Evolutionary conservation across 176 grass and related monocot species (phyloP), one percentile per base, ranked within the genome.

Genomic region (Hsuehochloa calcarea): DNA sequence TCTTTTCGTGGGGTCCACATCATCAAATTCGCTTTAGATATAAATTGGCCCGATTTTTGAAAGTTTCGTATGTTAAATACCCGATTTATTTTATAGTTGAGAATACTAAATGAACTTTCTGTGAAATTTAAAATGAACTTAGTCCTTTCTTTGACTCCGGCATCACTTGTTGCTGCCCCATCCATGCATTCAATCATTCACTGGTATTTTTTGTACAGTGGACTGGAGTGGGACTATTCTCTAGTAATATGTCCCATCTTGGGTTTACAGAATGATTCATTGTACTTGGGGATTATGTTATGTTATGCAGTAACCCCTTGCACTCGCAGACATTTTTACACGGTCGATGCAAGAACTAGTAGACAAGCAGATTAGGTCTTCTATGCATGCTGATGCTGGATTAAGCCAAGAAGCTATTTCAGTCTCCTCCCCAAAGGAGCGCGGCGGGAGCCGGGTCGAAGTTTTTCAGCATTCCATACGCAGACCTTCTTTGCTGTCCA

Each of bases 141-240:
- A 34, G 0, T 51, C 82, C 75, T 85, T 85, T 85, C 46, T 89
- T 89, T 85, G 68, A 80, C 75, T 80, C 75, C 75, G 55, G 63
- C 84, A 85, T 26, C 1, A 56, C 46, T 38, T 14, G 23, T 14
- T 38, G 14, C 40, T 14, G 22, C 64, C 6, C 26, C 62, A 13
- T 17, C 54, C 65, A 68, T 20, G 19, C 66, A 26, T 4, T 34
- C 39, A 39, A 4, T 22, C 41, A 14, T 22, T 3, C 79, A 17
- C 31, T 58, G 50, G 19, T 60, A 20, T 37, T 54, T 22, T 22
- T 5, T 2, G n/a, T 72, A 23, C 20, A 23, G 3, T 37, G 7
- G 38, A 69, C n/a, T n/a, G 46, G 4, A 14, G 13, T 50, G 39
- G 39, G 2, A 7, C 16, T 19, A 10, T 56, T 23, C 23, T 76